These are phyloP conservation scores for Euphorbia tirucalli DNA, from an alignment of 345 rosid genomes.

Conservation along the genomic window DNA sequence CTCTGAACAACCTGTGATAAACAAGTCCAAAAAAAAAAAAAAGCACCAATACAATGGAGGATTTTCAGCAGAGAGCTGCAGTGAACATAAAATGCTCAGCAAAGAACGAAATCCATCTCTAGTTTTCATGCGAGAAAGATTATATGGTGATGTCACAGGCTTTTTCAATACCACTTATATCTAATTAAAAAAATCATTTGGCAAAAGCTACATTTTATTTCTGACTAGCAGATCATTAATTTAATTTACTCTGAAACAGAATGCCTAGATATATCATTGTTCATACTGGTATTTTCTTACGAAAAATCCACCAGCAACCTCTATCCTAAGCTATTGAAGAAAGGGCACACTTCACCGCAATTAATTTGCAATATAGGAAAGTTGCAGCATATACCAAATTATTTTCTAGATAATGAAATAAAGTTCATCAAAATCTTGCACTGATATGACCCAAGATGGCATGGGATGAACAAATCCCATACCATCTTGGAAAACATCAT, in stretches of 20 bases:
- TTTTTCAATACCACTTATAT: not conserved
- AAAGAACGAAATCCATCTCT: not conserved
- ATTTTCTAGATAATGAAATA: not conserved
- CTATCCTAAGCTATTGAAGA: not conserved
- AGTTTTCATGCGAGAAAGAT: not conserved
- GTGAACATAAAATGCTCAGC: not conserved
- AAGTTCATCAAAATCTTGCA: not conserved
- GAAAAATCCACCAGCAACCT: not conserved
- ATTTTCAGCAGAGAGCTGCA: not conserved
- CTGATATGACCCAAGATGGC: too few relatives aligned
- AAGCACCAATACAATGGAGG: not conserved
- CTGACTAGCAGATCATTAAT: not conserved
- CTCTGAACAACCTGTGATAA: conserved; percentile 75
- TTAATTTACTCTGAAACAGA: not conserved
- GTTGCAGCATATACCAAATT: conserved; percentile 1
- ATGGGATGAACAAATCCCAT: too few relatives aligned
- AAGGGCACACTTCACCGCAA: not conserved
- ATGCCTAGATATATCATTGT: not conserved
- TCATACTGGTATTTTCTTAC: not conserved
- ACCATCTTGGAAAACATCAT: too few relatives aligned
- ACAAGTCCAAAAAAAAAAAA: conserved; percentile 3
- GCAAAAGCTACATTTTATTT: not conserved
- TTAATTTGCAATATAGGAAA: not conserved
- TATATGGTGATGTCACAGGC: not conserved
- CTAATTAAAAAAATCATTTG: not conserved